Evolutionary conservation across 805 yeast species (phyloP).

Genomic region (Spathaspora hagerdaliae): DNA sequence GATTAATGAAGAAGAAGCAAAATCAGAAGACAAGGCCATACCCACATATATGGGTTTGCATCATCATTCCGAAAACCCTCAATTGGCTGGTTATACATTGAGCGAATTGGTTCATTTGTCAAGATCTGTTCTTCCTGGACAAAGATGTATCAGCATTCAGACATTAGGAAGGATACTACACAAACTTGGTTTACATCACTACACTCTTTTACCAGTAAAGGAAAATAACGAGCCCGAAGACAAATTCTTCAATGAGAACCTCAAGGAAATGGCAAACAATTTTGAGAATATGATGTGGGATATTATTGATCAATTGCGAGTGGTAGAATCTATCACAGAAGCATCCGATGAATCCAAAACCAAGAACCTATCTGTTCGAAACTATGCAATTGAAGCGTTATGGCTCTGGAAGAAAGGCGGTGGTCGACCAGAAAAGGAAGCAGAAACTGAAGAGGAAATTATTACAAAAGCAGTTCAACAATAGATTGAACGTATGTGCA

Average conservation of each 20-base stretch:
- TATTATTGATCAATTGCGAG: slow-evolving; percentile 54
- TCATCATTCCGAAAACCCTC: slow-evolving; percentile 88
- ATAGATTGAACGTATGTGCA: slow-evolving; percentile 4
- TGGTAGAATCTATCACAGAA: slow-evolving; percentile 62
- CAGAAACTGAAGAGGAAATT: slow-evolving; percentile 22
- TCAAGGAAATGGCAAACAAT: slow-evolving; percentile 19
- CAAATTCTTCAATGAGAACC: slow-evolving; percentile 29
- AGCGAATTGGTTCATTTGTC: slow-evolving; percentile 76
- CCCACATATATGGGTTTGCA: slow-evolving; percentile 71
- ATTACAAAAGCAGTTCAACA: slow-evolving; percentile 13
- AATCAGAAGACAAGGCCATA: slow-evolving; percentile 15
- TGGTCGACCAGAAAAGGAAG: slow-evolving; percentile 19
- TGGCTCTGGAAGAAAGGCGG: slow-evolving; percentile 79
- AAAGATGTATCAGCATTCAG: slow-evolving; percentile 80
- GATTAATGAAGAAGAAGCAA: slow-evolving; percentile 12
- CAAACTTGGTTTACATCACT: slow-evolving; percentile 66
- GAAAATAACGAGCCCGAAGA: slow-evolving; percentile 29
- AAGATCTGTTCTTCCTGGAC: slow-evolving; percentile 78
- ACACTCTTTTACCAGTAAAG: slow-evolving; percentile 45
- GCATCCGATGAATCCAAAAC: slow-evolving; percentile 65
- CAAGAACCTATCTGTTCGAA: slow-evolving; percentile 66
- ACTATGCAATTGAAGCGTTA: slow-evolving; percentile 82
- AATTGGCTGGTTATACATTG: slow-evolving; percentile 88
- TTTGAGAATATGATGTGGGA: slow-evolving; percentile 68
- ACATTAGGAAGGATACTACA: slow-evolving; percentile 84